Conservation (phyloP, 257 asterid species). For the Lantana camara region DNA sequence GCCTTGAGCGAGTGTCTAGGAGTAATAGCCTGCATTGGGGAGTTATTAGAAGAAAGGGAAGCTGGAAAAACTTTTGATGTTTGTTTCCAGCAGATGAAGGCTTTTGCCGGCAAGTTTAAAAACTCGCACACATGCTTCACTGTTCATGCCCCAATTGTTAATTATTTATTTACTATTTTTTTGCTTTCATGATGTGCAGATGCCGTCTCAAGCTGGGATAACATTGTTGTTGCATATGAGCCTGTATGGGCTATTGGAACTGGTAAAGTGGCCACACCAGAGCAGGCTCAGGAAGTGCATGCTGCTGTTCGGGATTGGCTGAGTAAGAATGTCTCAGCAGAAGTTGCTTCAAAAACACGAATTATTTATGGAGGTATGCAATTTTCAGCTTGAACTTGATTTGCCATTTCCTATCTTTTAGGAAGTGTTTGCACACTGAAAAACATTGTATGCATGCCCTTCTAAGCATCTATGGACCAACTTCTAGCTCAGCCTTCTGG, state of each 20-base stretch:
- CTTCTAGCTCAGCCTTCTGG: too few species aligned
- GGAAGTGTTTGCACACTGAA: too few species aligned
- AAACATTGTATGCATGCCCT: too few species aligned
- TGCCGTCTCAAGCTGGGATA: slow-evolving; percentile 74
- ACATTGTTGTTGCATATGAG: slow-evolving; percentile 73
- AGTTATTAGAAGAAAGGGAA: slow-evolving; percentile 74
- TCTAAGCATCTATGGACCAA: too few species aligned
- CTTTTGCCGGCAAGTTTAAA: slow-evolving; percentile 53
- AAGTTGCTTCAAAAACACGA: slow-evolving; percentile 75
- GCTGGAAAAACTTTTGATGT: slow-evolving; percentile 79
- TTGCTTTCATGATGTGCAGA: slow-evolving; percentile 39
- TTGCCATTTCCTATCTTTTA: background rate
- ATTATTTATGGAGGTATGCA: slow-evolving; percentile 72
- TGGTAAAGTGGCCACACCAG: slow-evolving; percentile 86
- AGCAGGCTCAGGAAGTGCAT: slow-evolving; percentile 92
- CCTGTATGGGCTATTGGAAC: slow-evolving; percentile 95
- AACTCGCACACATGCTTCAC: background rate
- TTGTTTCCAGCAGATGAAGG: slow-evolving; percentile 69
- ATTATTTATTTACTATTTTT: background rate
- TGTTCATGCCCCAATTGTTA: background rate
- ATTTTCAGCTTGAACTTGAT: background rate
- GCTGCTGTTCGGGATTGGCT: slow-evolving; percentile 83
- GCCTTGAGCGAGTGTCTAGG: slow-evolving; percentile 74
- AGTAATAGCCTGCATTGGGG: slow-evolving; percentile 82
- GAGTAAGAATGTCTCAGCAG: slow-evolving; percentile 63